These are phyloP conservation scores for Neurospora sp. DNA, from an alignment of 495 filamentous ascomycete species.

Conservation along the genomic window DNA sequence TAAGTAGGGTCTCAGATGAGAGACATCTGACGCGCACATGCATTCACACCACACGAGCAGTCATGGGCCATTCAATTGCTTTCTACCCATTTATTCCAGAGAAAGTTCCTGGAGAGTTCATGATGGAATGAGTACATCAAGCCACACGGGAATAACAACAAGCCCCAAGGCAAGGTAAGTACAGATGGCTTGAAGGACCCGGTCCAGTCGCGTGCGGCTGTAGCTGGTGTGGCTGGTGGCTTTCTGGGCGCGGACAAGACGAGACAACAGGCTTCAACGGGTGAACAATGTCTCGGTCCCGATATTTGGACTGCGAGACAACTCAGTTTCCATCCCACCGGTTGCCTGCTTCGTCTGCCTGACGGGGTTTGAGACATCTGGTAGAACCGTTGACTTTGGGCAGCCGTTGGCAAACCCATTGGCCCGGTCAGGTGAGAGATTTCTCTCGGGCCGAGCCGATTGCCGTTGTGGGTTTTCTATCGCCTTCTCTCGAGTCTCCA, in stretches of 20 bases:
- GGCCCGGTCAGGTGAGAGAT: not conserved
- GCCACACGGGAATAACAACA: not conserved
- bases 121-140: not conserved
- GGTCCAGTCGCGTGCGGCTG: not conserved
- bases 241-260: not conserved
- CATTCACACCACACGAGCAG: not conserved
- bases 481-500: not conserved
- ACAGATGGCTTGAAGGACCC: not conserved
- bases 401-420: not conserved
- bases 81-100: not conserved
- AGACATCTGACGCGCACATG: not conserved
- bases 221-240: not conserved
- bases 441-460: not conserved
- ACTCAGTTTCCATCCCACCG: not conserved
- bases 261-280: not conserved
- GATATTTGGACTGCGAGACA: not conserved
- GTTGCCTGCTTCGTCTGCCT: not conserved
- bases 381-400: not conserved
- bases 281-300: not conserved
- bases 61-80: not conserved
- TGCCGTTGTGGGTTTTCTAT: not conserved
- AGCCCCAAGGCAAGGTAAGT: not conserved
- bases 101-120: not conserved
- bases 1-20: not conserved
- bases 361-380: not conserved